Base-by-base conservation (phyloP, 148 eudicot species). In the Amaranthus hypochondriacus region DNA sequence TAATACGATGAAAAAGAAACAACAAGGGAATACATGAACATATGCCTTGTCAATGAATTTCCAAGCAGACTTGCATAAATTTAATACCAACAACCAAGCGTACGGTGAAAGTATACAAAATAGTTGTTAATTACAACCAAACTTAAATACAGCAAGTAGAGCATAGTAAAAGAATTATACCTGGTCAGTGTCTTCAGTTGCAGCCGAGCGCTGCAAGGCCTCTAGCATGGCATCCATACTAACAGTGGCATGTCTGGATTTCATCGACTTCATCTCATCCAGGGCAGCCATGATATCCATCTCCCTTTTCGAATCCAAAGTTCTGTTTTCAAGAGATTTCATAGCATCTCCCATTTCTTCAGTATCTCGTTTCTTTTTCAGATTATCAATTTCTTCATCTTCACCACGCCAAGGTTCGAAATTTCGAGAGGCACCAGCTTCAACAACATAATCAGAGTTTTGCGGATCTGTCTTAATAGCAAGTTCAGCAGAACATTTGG, bases 341-440 rank as follows among this genome's bases (percentile, higher is more conserved):
- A 96, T 92, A 5, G 96, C 96, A 84, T 96, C 99, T 39, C 99
- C 99, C 90, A 89, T 79, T 86, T 96, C 99, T 78, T 96, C 99
- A 42, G 87, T 84, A 47, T 85, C 92, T 77, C 96, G 81, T 85
- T 89, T 92, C 74, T 69, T 78, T 46, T 84, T 80, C 77, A 92
- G 92, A 67, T 85, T 84, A 6, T 92, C 92, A 55, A 69, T 51
- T 70, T 73, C 89, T 95, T 94, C 98, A 68, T 95, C 97, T 81
- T 85, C 85, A 5, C 78, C 85, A 10, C 98, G 89, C 98, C 98
- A 95, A 49, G 97, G 99, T 76, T 95, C 99, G 69, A 86, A 95
- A 77, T 92, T 95, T 21, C 99, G 79, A 0, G 86, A 47, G 28
- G 97, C 97, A 50, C 97, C 94, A 0, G 96, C 92, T 80, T 95